phyloP scores from a whole-genome alignment of 2,329 filamentous ascomycete species.

The Erysiphe pulchra region DNA sequence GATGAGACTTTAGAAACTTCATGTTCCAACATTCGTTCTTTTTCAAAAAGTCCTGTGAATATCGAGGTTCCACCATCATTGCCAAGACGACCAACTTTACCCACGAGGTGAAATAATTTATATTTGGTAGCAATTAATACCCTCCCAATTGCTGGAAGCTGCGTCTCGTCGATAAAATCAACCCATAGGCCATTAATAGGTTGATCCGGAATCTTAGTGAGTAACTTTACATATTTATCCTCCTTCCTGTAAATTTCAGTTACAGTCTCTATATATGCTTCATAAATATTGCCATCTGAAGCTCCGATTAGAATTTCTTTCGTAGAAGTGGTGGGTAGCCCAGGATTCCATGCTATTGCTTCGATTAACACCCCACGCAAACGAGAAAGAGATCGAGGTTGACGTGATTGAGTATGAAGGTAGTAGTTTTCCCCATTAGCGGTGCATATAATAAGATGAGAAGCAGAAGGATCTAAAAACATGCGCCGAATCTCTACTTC shows the following conservation, averaged over 20 bases:
- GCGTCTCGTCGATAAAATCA: conserved; percentile 34
- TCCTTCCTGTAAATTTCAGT: conserved; percentile 89
- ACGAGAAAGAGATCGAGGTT: conserved; percentile 56
- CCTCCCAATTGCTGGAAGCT: conserved; percentile 42
- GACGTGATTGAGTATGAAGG: conserved; percentile 79
- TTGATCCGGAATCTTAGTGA: conserved; percentile 63
- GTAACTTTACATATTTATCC: conserved; percentile 66
- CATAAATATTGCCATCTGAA: conserved; percentile 85
- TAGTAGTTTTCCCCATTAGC: conserved; percentile 92
- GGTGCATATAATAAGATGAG: conserved; percentile 77
- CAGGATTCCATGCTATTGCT: conserved; percentile 83
- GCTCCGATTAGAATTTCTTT: conserved; percentile 80
- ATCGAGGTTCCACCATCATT: conserved; percentile 63
- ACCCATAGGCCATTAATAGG: conserved; percentile 70
- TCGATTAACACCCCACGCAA: conserved; percentile 74
- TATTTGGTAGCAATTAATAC: conserved; percentile 60
- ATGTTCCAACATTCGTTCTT: conserved; percentile 53
- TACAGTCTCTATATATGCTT: conserved; percentile 80
- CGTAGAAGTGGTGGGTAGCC: conserved; percentile 75
- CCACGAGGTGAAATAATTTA: conserved; percentile 56
- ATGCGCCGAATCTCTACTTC: conserved; percentile 81
- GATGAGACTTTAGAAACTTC: conserved; percentile 37
- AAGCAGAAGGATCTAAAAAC: conserved; percentile 92
- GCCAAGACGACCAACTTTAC: conserved; percentile 44
- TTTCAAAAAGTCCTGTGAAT: conserved; percentile 70